Base-by-base conservation (phyloP, 257 asterid genomes). In the Rubia yunnanensis region DNA sequence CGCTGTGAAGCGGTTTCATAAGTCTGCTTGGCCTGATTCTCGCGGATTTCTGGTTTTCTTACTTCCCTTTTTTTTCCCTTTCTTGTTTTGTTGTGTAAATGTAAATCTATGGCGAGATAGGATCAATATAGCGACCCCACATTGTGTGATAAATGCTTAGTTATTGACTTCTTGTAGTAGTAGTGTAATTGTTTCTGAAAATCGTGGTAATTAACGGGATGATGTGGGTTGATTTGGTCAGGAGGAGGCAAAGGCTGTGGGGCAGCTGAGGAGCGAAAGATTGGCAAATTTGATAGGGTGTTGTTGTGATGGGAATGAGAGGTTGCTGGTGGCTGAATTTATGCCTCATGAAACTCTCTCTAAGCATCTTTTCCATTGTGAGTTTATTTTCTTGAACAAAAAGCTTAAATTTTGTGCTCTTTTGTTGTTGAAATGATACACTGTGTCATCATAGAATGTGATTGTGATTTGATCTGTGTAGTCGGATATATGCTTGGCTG, bases 11-110 rank as follows among this genome's bases (percentile, higher is more conserved):
- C 81, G 83, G 34, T 81, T 81, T 64, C 70, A 76, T 30, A 73
- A 77, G 64, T 81, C 86, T 28, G 83, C 83, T 7, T 81, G 86
- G 86, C 86, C 83, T 3, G 86, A 81, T 76, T 49, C 81, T 73
- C 73, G 78, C 54, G 81, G 78, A 65, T 81, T 81, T 72, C 72
- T 78, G 34, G 86, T 81, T 32, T 30, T 14, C 44, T 17, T 30
- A 63, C 32, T 14, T 59, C 1, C 46, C 10, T 17, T 3, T 15
- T 15, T 54, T 39, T 0, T 55, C 14, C 30, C 26, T 13, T 30
- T 36, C 24, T 61, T 44, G 52, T 44, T 1, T 11, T 39, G 18
- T 39, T 2, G 46, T 39, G 17, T 39, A 11, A 39, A 39, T 11
- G 18, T 39, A 39, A 39, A 39, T 39, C 48, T 39, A 11, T 39